Percentiles rank a stretch among this genome's conserved stretches.
These are phyloP conservation scores for Pezicula rhizophila DNA, from an alignment of 2,329 filamentous ascomycete genomes.

Conservation along the genomic window DNA sequence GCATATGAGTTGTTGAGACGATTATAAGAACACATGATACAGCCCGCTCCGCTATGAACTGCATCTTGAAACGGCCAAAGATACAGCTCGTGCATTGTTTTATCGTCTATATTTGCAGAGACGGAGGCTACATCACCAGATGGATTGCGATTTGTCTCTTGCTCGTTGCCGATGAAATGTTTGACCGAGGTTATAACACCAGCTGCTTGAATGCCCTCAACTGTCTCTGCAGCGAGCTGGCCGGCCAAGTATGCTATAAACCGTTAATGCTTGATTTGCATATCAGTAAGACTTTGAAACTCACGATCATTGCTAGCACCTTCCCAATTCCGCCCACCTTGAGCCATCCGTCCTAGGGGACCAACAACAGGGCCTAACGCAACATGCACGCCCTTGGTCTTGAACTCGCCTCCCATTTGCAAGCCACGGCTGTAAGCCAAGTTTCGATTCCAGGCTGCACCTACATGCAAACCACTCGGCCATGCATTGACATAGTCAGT, in stretches of 20 bases:
- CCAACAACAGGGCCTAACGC: slow-evolving; percentile 60
- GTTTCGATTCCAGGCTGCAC: slow-evolving; percentile 52
- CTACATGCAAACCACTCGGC: slow-evolving; percentile 16
- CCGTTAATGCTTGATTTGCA: background rate
- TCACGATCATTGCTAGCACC: slow-evolving; percentile 30
- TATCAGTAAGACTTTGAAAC: background rate
- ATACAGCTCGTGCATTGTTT: slow-evolving; percentile 71
- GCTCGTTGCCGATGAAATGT: slow-evolving; percentile 67
- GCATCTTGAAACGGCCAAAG: slow-evolving; percentile 80
- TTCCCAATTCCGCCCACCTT: slow-evolving; percentile 68
- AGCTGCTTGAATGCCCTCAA: slow-evolving; percentile 17
- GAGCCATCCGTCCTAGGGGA: slow-evolving; percentile 59
- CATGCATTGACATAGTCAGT: slow-evolving; percentile 43
- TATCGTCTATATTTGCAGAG: slow-evolving; percentile 72
- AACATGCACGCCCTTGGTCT: slow-evolving; percentile 67
- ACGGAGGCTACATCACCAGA: slow-evolving; percentile 35
- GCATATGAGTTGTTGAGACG: slow-evolving; percentile 63
- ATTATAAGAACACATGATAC: slow-evolving; percentile 79
- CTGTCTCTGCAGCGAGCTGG: slow-evolving; percentile 16
- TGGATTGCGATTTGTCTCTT: slow-evolving; percentile 45
- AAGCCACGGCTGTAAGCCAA: slow-evolving; percentile 61
- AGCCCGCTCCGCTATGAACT: slow-evolving; percentile 68
- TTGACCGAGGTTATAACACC: slow-evolving; percentile 20
- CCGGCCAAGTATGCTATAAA: slow-evolving; percentile 56
- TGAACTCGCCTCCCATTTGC: slow-evolving; percentile 67